phyloP scores from a whole-genome alignment of 2,329 filamentous ascomycete genomes.

The Talaromyces pinophilus region DNA sequence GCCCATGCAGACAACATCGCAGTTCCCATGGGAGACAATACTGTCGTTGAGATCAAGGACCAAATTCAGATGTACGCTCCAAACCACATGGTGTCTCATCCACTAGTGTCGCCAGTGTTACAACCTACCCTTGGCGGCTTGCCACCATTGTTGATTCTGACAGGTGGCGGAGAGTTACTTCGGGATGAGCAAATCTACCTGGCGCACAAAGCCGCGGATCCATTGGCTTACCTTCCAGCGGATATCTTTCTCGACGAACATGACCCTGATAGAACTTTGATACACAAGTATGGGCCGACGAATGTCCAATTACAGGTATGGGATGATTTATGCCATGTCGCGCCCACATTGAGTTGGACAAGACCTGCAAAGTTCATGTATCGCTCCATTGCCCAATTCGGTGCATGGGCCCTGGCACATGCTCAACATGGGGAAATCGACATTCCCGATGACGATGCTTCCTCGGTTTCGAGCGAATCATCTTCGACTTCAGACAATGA shows the following conservation, averaged over 20 bases:
- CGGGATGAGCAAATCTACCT: conserved; percentile 94
- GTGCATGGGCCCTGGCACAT: conserved; percentile 82
- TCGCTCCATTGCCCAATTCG: conserved; percentile 86
- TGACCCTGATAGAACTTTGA: conserved; percentile 54
- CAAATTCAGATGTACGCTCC: conserved; percentile 89
- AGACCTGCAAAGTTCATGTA: conserved; percentile 97
- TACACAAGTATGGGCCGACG: conserved; percentile 75
- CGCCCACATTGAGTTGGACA: conserved; percentile 91
- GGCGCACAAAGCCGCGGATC: conserved; percentile 91
- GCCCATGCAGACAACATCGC: conserved; percentile 53
- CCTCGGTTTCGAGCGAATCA: conserved; percentile 62
- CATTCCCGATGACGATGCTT: conserved; percentile 74
- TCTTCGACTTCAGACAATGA: conserved; percentile 25
- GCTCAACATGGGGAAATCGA: conserved; percentile 80
- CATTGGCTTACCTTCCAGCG: conserved; percentile 70
- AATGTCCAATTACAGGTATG: conserved; percentile 93
- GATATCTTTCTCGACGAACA: conserved; percentile 64
- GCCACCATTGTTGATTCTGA: conserved; percentile 81
- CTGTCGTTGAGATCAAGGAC: conserved; percentile 74
- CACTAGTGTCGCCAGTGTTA: conserved; percentile 83
- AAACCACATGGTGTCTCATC: conserved; percentile 82
- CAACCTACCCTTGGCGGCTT: conserved; percentile 88
- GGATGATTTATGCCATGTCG: conserved; percentile 92
- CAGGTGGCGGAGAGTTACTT: conserved; percentile 83
- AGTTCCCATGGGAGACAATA: conserved; percentile 66